Percentiles rank a stretch among this genome's conserved stretches.
Conservation (phyloP, 2,329 filamentous ascomycete genomes). For the Akanthomyces lecanii region DNA sequence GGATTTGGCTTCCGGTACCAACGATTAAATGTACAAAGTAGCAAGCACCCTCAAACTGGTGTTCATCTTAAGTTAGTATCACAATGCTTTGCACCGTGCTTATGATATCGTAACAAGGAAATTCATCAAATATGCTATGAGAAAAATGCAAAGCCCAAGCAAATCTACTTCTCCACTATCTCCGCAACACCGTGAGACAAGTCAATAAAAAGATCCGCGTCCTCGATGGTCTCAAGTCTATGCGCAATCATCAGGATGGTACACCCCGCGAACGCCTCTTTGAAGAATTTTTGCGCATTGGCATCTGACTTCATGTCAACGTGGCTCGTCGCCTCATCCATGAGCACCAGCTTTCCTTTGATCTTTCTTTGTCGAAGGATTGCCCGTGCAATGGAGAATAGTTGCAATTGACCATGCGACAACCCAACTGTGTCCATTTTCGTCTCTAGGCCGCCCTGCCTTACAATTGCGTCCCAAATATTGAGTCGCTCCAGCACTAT, state of each 20-base stretch:
- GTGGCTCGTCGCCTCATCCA: conserved; percentile 15
- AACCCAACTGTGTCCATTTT: conserved; percentile 41
- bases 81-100: too few relatives aligned
- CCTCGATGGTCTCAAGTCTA: conserved; percentile 9
- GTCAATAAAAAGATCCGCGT: conserved; percentile 4
- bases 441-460: conserved; percentile 25
- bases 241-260: conserved; percentile 12
- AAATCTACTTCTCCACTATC: background rate
- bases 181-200: conserved; percentile 4
- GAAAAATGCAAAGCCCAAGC: background rate
- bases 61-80: too few relatives aligned
- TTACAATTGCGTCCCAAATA: conserved; percentile 25
- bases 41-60: too few relatives aligned
- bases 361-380: conserved; percentile 38
- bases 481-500: conserved; percentile 1
- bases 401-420: conserved; percentile 54
- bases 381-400: conserved; percentile 56
- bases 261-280: conserved; percentile 3
- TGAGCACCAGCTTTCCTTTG: conserved; percentile 11
- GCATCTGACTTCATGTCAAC: conserved; percentile 4
- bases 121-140: too few relatives aligned
- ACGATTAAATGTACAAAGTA: too few relatives aligned
- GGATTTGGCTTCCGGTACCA: too few relatives aligned
- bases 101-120: background rate
- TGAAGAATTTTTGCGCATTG: background rate